phyloP scores from a whole-genome alignment of 2,329 filamentous ascomycete genomes.

The Pestalotiopsis sp. region DNA sequence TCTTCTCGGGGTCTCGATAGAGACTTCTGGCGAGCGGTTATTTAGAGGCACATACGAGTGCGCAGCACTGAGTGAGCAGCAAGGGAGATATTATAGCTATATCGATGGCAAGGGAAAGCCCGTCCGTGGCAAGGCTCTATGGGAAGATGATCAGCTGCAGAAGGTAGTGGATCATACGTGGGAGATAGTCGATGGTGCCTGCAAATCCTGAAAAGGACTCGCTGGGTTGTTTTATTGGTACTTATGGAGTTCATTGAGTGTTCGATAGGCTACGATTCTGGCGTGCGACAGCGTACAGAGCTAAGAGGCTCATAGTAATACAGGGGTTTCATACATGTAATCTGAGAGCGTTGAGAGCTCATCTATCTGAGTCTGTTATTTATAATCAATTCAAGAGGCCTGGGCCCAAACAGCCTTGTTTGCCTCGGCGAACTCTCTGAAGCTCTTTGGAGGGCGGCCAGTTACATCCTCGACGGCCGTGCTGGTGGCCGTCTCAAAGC shows the following conservation, averaged over 20 bases:
- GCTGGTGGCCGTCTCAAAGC: conserved; percentile 17
- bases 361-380: background rate
- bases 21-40: conserved; percentile 28
- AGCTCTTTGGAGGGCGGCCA: conserved; percentile 18
- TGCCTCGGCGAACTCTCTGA: conserved; percentile 8
- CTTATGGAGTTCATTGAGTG: no score
- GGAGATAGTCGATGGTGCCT: conserved; percentile 8
- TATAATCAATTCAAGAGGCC: background rate
- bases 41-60: conserved; percentile 21
- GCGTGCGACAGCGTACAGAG: background rate
- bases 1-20: conserved; percentile 24
- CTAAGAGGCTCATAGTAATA: background rate
- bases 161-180: conserved; percentile 23
- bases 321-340: background rate
- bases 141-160: conserved; percentile 26
- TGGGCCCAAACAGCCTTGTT: background rate
- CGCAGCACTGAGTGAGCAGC: conserved; percentile 14
- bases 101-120: conserved; percentile 29
- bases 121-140: conserved; percentile 26
- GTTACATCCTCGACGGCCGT: conserved; percentile 19
- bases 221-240: no score
- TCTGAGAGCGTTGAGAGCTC: background rate
- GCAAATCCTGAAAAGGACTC: background rate
- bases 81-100: conserved; percentile 25
- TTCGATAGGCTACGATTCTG: background rate